Evolutionary conservation across 495 filamentous ascomycete genomes (phyloP).

Genomic region (Peziza echinospora): DNA sequence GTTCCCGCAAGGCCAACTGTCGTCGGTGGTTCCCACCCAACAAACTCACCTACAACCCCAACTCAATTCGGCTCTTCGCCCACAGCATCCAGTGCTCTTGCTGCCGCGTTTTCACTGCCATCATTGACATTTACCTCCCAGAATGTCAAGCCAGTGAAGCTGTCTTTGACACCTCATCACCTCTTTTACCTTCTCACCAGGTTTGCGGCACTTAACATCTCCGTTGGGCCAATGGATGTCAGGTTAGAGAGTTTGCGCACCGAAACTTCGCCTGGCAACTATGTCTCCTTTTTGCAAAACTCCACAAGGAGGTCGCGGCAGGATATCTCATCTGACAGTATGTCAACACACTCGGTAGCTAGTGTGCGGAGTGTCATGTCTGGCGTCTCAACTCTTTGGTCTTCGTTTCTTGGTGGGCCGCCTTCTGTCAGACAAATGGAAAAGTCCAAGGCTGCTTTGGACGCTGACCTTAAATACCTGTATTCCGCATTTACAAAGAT

Average conservation of each 20-base stretch:
- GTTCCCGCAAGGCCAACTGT: not conserved
- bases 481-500: slow-evolving; percentile 99
- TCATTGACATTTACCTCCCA: slow-evolving; percentile 65
- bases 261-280: slow-evolving; percentile 51
- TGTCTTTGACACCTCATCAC: slow-evolving; percentile 91
- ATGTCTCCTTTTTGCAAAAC: slow-evolving; percentile 82
- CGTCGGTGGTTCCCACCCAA: slow-evolving; percentile 9
- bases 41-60: slow-evolving; percentile 27
- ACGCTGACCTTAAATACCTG: slow-evolving; percentile 77
- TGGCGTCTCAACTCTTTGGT: slow-evolving; percentile 80
- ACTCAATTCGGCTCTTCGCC: slow-evolving; percentile 24
- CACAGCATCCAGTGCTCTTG: slow-evolving; percentile 48
- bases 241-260: slow-evolving; percentile 85
- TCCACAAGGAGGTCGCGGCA: slow-evolving; percentile 37
- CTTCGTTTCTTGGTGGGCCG: slow-evolving; percentile 55
- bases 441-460: slow-evolving; percentile 62
- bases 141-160: slow-evolving; percentile 65
- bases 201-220: slow-evolving; percentile 76
- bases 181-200: slow-evolving; percentile 87
- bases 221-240: slow-evolving; percentile 88
- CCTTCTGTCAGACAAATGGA: slow-evolving; percentile 59
- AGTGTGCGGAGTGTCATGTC: slow-evolving; percentile 96
- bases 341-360: slow-evolving; percentile 83
- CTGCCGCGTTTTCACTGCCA: slow-evolving; percentile 66
- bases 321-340: slow-evolving; percentile 56